Evolutionary conservation across 345 rosid species (phyloP).

Genomic region (Ricinus communis): DNA sequence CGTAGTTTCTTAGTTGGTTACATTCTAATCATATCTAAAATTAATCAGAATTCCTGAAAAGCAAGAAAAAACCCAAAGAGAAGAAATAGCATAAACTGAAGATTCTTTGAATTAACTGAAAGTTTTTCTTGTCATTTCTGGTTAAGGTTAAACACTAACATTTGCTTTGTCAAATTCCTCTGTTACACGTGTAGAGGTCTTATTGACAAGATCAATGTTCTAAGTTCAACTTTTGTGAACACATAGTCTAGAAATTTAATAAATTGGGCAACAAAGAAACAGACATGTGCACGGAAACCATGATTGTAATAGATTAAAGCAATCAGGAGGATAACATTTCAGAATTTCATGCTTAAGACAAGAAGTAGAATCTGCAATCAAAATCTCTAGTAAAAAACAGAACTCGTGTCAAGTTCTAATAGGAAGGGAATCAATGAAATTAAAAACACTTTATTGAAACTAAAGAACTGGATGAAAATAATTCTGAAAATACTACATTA

Average conservation of each 20-base stretch:
- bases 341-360: neutral
- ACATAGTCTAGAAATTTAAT: slow-evolving; percentile 7
- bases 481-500: neutral
- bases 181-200: neutral
- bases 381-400: neutral
- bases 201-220: slow-evolving; percentile 15
- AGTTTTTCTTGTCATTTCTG: neutral
- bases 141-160: neutral
- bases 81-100: slow-evolving; percentile 10
- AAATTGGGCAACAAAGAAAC: neutral
- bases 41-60: neutral
- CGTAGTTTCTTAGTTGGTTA: slow-evolving; percentile 8
- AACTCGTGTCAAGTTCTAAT: neutral
- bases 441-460: neutral
- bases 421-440: neutral
- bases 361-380: neutral
- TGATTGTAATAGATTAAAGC: too few relatives aligned
- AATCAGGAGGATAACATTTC: too few relatives aligned
- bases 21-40: neutral
- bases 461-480: neutral
- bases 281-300: neutral
- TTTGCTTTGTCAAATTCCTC: too few relatives aligned
- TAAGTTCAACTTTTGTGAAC: neutral
- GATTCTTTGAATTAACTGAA: too few relatives aligned
- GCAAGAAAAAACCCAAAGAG: neutral